Conservation (phyloP, 1,284 basidiomycete genomes). For the Ustilago lituana region DNA sequence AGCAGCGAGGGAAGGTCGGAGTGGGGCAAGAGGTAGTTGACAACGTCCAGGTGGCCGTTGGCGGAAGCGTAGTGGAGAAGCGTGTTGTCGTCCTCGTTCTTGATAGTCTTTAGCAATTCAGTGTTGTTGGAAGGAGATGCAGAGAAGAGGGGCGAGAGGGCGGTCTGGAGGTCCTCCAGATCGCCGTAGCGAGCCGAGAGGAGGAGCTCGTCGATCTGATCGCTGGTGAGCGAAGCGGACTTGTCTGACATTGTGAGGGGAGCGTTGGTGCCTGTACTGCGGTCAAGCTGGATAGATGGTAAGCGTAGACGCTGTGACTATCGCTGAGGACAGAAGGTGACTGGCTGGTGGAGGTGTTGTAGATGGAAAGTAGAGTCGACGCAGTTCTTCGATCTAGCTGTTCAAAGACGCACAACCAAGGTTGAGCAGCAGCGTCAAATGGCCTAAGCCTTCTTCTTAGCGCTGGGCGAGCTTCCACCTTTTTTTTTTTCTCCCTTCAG, state of each 20-base stretch:
- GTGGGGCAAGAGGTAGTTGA: slow-evolving; percentile 46
- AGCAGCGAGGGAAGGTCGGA: slow-evolving; percentile 41
- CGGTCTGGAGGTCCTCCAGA: slow-evolving; percentile 46
- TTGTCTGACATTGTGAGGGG: slow-evolving; percentile 20
- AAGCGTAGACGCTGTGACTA: neutral
- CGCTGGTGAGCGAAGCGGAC: slow-evolving; percentile 31
- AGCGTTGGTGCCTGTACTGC: too few species aligned
- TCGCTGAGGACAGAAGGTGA: too few species aligned
- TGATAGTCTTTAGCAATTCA: slow-evolving; percentile 19
- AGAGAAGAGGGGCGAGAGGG: slow-evolving; percentile 29
- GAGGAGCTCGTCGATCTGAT: slow-evolving; percentile 63
- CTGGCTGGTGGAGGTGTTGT: neutral
- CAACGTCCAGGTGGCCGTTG: slow-evolving; percentile 58
- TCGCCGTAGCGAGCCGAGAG: slow-evolving; percentile 63
- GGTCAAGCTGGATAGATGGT: slow-evolving; percentile 1
- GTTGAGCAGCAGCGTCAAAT: neutral
- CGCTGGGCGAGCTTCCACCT: slow-evolving; percentile 1
- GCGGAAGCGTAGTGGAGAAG: slow-evolving; percentile 61
- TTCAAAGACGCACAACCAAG: too few species aligned
- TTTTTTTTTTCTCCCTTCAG: slow-evolving; percentile 8
- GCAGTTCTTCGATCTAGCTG: too few species aligned
- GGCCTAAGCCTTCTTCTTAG: neutral
- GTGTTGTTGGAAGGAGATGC: slow-evolving; percentile 1
- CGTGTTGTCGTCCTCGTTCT: slow-evolving; percentile 59
- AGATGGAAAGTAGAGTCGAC: neutral